Conservation (phyloP, 768 basidiomycete species). For the Sporobolomyces pararoseus region DNA sequence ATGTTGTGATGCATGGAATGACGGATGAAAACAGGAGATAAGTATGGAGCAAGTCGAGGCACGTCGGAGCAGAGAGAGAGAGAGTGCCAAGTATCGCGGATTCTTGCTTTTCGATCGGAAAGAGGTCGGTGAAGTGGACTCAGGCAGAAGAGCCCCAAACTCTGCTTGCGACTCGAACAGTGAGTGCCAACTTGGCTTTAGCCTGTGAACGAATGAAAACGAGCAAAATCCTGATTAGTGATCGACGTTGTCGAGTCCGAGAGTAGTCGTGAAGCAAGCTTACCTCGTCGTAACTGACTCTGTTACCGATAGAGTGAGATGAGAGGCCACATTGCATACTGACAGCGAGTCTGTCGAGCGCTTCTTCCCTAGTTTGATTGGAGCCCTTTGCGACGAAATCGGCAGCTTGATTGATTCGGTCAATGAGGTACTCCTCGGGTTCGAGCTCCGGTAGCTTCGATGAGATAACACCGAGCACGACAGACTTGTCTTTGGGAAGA, state of each 20-base stretch:
- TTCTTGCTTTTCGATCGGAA: too few relatives aligned
- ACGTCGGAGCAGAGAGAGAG: too few relatives aligned
- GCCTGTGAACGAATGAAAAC: not conserved
- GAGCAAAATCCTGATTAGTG: not conserved
- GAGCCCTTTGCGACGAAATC: slow-evolving; percentile 55
- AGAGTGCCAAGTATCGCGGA: too few relatives aligned
- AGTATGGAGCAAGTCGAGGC: not conserved
- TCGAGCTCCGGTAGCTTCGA: slow-evolving; percentile 54
- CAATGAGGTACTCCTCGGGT: slow-evolving; percentile 55
- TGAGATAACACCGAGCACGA: slow-evolving; percentile 45
- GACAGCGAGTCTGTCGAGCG: slow-evolving; percentile 56
- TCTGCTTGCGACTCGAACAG: not conserved
- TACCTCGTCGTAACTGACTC: slow-evolving; percentile 56
- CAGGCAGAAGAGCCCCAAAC: not conserved
- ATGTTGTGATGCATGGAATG: not conserved
- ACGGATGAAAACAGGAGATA: not conserved
- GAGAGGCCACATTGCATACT: slow-evolving; percentile 66
- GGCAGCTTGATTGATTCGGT: slow-evolving; percentile 59
- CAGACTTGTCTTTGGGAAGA: slow-evolving; percentile 44
- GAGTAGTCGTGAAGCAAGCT: not conserved
- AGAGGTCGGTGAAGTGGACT: not conserved
- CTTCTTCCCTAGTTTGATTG: slow-evolving; percentile 54
- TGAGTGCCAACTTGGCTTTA: not conserved
- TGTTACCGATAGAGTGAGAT: slow-evolving; percentile 57
- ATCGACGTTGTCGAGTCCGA: too few relatives aligned